Evolutionary conservation across 2,329 filamentous ascomycete genomes (phyloP).

Genomic region (Hypoxylon sp.): DNA sequence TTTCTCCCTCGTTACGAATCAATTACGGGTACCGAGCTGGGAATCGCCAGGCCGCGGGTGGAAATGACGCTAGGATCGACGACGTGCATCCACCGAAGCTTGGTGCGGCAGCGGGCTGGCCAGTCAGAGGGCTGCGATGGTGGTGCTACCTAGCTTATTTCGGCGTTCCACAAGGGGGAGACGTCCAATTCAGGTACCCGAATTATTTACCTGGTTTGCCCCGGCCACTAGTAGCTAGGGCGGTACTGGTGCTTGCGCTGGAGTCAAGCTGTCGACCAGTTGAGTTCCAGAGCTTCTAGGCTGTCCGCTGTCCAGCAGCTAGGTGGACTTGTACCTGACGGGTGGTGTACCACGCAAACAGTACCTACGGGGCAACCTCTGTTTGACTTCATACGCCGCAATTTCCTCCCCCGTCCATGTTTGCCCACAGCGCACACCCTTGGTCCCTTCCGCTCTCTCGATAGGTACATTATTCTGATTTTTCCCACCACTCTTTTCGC

Average conservation of each 20-base stretch:
- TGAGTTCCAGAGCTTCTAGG: too few relatives aligned
- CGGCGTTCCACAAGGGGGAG: conserved; percentile 5
- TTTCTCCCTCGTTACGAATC: conserved; percentile 12
- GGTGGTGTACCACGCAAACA: not conserved
- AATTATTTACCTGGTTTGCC: too few relatives aligned
- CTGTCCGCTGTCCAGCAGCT: too few relatives aligned
- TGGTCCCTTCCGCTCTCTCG: conserved; percentile 28
- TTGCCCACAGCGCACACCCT: conserved; percentile 10
- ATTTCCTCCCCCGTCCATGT: conserved; percentile 16
- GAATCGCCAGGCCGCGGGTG: conserved; percentile 4
- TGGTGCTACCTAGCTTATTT: conserved; percentile 24
- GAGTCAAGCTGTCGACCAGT: too few relatives aligned
- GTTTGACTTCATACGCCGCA: conserved; percentile 21
- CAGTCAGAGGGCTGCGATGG: conserved; percentile 25
- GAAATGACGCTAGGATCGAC: conserved; percentile 37
- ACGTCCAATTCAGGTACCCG: not conserved
- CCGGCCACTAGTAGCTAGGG: too few relatives aligned
- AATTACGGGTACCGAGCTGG: conserved; percentile 4
- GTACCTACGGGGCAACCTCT: too few relatives aligned
- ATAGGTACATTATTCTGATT: conserved; percentile 35
- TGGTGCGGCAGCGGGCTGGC: conserved; percentile 19
- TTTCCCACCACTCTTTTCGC: conserved; percentile 24
- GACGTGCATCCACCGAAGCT: conserved; percentile 21
- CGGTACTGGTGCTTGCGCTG: too few relatives aligned
- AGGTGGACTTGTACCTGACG: too few relatives aligned